Evolutionary conservation across 495 filamentous ascomycete species (phyloP), one percentile per base, ranked within the genome.

Genomic region (Cryomyces minteri): DNA sequence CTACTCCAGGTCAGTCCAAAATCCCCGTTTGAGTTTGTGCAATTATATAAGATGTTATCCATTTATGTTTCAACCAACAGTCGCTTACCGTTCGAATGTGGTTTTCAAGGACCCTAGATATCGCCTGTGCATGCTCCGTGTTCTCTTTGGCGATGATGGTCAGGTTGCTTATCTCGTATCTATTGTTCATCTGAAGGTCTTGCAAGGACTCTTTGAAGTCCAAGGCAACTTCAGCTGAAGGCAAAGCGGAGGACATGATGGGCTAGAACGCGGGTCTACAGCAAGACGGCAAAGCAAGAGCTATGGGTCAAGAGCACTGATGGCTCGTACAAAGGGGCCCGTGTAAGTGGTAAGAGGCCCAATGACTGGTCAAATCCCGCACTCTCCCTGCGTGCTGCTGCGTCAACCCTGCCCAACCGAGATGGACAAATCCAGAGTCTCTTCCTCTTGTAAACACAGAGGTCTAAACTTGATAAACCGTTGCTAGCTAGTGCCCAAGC

Each of bases 101-200:
- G 46, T 87, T 80, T 62, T 90, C 80, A 60, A 98, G 61, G 5
- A 80, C 82, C 48, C 82, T 77, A 5, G 88, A 84, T 53, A 98
- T 96, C 43, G 82, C 85, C 60, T 82, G 74, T 31, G 88, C 90
- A 66, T 94, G 83, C 60, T 88, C 82, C 48, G 86, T 94, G 53
- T 92, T 94, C 60, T 98, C 90, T 57, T 86, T 84, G 46, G 90
- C 90, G 54, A 98, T 96, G 56, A 90, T 75, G 32, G 90, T 96
- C 59, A 98, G 65, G 62, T 88, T 94, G 66, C 79, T 83, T 61
- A 98, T 98, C 64, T 94, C 88, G 57, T 79, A 81, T 58, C 84
- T 77, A 56, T 83, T 84, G 66, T 94, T 94, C 53, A 77, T 72
- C 46, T 78, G 80, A 54, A 98, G 70, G 64, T 94, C 90, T 62